Percentiles rank a stretch among this genome's conserved stretches.
phyloP scores from a whole-genome alignment of 306 rosid genomes.

The Medicago ruthenica region DNA sequence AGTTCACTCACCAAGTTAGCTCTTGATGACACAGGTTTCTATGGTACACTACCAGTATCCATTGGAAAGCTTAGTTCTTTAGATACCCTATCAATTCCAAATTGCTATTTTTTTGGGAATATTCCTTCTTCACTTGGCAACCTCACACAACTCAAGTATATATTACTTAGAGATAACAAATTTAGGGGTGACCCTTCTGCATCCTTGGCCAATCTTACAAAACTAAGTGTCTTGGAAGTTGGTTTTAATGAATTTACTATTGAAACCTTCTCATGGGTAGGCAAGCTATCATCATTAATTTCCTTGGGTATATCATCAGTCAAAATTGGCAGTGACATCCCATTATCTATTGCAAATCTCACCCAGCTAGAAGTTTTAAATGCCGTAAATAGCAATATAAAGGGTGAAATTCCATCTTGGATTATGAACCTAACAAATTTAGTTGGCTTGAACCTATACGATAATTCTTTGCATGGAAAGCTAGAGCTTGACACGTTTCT shows the following conservation, averaged over 20 bases:
- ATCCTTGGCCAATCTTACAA: conserved; percentile 34
- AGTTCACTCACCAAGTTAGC: not conserved
- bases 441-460: fast-evolving
- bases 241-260: conserved; percentile 36
- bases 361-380: not conserved
- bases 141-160: not conserved
- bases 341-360: conserved; percentile 33
- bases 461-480: conserved; percentile 17
- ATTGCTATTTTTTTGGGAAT: conserved; percentile 22
- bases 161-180: not conserved
- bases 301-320: not conserved
- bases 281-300: not conserved
- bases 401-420: conserved; percentile 32
- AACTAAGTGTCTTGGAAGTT: not conserved
- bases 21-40: conserved; percentile 10
- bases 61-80: conserved; percentile 42
- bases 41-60: conserved; percentile 42
- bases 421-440: conserved; percentile 33
- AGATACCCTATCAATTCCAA: not conserved
- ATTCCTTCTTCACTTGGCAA: conserved; percentile 50
- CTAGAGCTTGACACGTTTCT: conserved; percentile 27
- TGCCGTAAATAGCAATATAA: not conserved
- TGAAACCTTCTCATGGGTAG: conserved; percentile 22
- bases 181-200: conserved; percentile 27
- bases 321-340: conserved; percentile 25